A percentile compares a stretch with the other conserved stretches of the same genome.
These are phyloP conservation scores for Podila minutissima DNA, from an alignment of 192 early-diverging fungal species.

Conservation along the genomic window DNA sequence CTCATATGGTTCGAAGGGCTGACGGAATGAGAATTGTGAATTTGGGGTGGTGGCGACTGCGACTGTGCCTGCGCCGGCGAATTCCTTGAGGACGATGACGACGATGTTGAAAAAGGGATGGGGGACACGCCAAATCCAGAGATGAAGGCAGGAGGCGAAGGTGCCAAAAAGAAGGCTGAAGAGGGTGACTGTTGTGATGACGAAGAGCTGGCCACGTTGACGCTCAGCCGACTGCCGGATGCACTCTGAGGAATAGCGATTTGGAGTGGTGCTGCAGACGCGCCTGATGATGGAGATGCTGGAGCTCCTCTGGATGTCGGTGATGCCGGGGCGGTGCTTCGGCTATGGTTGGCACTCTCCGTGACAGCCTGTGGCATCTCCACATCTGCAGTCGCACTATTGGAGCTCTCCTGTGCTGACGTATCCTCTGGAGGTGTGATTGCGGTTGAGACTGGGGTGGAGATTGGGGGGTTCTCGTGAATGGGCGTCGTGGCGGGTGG, in stretches of 20 bases:
- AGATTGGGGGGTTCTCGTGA: neutral
- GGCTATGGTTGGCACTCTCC: neutral
- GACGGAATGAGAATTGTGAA: neutral
- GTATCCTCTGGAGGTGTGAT: constrained; percentile 17
- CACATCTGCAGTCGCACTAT: neutral
- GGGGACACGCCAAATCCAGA: constrained; percentile 27
- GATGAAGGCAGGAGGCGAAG: constrained; percentile 40
- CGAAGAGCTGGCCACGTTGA: neutral
- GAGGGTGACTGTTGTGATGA: constrained; percentile 41
- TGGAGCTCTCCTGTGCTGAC: constrained; percentile 9
- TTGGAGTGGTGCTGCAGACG: neutral
- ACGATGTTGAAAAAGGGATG: constrained; percentile 22
- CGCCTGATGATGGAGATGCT: neutral
- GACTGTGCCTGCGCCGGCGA: neutral
- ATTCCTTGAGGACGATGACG: constrained; percentile 12
- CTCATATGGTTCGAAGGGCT: constrained; percentile 27
- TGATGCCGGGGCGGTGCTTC: neutral
- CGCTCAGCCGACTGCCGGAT: neutral
- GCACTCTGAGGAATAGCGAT: constrained; percentile 1
- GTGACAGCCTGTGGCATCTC: constrained; percentile 1
- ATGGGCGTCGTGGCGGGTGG: neutral
- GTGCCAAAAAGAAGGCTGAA: constrained; percentile 38
- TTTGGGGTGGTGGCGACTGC: neutral
- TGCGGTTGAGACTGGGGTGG: neutral
- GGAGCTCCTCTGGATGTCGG: neutral